Conservation (phyloP, 768 basidiomycete genomes). For the Neoboletus brunneissimus region DNA sequence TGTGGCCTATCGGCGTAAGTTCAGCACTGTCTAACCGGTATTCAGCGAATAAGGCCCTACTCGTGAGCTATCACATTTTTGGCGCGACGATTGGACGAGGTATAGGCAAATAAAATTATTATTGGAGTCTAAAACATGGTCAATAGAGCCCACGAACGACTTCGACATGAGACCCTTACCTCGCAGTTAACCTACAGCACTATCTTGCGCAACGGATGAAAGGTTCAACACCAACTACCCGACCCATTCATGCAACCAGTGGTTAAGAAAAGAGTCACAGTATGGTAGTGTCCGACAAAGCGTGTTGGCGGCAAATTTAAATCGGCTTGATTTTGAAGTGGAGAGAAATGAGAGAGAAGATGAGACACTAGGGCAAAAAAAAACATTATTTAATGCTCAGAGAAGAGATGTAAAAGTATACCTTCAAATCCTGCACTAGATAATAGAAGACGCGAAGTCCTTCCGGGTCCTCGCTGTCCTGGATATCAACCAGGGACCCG, state of each 20-base stretch:
- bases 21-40: not conserved
- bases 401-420: constrained; percentile 30
- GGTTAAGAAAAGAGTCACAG: not conserved
- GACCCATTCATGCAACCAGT: constrained; percentile 8
- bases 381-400: not conserved
- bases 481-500: constrained; percentile 93
- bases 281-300: constrained; percentile 1
- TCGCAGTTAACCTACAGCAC: constrained; percentile 19
- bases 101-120: constrained; percentile 5
- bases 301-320: constrained; percentile 35
- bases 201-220: constrained; percentile 24
- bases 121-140: constrained; percentile 13
- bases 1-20: not conserved
- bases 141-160: not conserved
- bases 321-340: constrained; percentile 99
- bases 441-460: constrained; percentile 98
- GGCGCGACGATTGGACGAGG: not conserved
- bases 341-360: constrained; percentile 95
- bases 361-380: constrained; percentile 81
- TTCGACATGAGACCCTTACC: constrained; percentile 11
- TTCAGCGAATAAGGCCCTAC: constrained; percentile 1
- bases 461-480: constrained; percentile 96
- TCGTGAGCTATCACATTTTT: not conserved
- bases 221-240: constrained; percentile 7
- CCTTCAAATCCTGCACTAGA: constrained; percentile 96